Conservation (phyloP, 1,284 basidiomycete species). For the Trichosporon sp. region DNA sequence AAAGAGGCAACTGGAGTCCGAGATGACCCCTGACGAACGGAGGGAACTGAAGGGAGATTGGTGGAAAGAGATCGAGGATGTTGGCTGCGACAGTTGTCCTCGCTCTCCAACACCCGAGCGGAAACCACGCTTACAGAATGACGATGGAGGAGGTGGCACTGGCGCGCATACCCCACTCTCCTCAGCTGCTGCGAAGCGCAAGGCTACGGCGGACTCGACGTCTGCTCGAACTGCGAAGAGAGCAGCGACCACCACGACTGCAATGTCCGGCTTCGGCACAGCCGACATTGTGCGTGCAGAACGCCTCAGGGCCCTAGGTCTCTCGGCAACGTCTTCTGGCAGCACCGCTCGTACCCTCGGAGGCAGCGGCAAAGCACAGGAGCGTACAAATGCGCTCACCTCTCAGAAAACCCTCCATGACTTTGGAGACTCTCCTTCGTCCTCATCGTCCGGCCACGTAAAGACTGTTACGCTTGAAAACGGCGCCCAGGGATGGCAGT, state of each 20-base stretch:
- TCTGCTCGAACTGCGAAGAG: neutral
- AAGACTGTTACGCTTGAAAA: constrained; percentile 5
- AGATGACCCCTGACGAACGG: constrained; percentile 36
- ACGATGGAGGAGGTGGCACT: neutral
- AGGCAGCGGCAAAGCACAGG: neutral
- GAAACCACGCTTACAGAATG: neutral
- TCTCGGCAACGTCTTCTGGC: neutral
- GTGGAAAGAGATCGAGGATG: constrained; percentile 29
- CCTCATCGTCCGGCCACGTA: neutral
- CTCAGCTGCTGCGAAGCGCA: neutral
- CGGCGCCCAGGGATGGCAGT: constrained; percentile 11
- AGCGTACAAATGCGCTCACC: neutral
- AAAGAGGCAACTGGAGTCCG: constrained; percentile 34
- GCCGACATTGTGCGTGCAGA: constrained; percentile 17
- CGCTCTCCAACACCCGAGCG: neutral
- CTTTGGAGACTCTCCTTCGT: neutral
- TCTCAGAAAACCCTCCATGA: neutral
- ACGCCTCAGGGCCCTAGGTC: constrained; percentile 23
- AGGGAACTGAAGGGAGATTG: constrained; percentile 26
- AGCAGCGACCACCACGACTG: neutral
- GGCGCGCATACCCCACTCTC: neutral
- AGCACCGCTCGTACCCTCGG: constrained; percentile 2
- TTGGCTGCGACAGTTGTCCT: neutral
- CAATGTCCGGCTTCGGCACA: neutral
- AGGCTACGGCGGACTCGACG: neutral